Evolutionary conservation across 2,329 filamentous ascomycete species (phyloP).

Genomic region (Xylaria digitata): DNA sequence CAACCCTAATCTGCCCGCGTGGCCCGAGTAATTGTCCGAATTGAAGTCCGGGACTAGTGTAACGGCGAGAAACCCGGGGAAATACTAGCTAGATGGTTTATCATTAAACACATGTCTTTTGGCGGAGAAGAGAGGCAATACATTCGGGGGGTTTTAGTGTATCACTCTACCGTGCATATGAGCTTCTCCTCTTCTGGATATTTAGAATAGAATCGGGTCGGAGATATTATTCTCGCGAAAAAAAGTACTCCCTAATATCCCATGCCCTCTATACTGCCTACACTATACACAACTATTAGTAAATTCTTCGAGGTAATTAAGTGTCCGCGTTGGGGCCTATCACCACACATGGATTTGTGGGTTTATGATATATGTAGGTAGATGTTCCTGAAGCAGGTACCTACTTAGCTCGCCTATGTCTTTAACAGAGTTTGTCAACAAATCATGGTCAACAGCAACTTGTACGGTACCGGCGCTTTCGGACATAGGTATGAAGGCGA

Average conservation of each 20-base stretch:
- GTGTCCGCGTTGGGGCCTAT: no score
- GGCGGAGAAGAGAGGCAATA: not conserved
- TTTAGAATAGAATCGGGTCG: not conserved
- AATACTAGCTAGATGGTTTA: not conserved
- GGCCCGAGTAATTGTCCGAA: not conserved
- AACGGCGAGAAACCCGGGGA: conserved; percentile 12
- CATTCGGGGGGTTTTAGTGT: not conserved
- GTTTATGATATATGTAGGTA: not conserved
- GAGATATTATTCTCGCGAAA: not conserved
- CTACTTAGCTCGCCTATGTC: conserved; percentile 9
- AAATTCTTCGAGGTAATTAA: no score
- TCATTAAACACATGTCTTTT: not conserved
- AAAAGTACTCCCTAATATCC: no score
- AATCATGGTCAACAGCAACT: no score
- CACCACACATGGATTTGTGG: no score
- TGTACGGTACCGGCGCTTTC: no score
- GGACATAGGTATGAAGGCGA: no score
- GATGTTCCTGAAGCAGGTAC: conserved; percentile 19
- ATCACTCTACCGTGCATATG: not conserved
- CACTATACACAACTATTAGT: no score
- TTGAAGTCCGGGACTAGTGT: not conserved
- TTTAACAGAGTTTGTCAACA: not conserved
- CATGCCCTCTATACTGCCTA: no score
- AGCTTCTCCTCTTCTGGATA: not conserved
- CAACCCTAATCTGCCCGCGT: not conserved